phyloP scores from a whole-genome alignment of 192 early-diverging fungal species.

The Coemansia sp. region DNA sequence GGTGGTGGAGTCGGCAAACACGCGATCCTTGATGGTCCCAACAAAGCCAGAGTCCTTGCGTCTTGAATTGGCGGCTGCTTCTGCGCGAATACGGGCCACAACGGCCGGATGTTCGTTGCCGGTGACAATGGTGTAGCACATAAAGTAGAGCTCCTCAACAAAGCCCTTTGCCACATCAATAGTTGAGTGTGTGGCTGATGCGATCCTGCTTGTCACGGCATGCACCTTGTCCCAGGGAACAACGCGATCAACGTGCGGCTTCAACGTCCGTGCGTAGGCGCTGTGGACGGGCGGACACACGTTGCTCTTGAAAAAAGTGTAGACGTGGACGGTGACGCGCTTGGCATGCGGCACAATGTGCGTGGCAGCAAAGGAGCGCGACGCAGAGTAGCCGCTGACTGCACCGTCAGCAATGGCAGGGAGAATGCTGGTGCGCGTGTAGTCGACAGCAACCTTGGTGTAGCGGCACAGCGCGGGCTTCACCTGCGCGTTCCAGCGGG shows the following conservation, averaged over 20 bases:
- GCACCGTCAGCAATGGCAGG: conserved; percentile 41
- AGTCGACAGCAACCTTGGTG: conserved; percentile 24
- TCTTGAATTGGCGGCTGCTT: not conserved
- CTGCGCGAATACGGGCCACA: conserved; percentile 10
- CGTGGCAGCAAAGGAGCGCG: conserved; percentile 24
- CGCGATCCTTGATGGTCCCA: conserved; percentile 4
- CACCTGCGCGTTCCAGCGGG: conserved; percentile 46
- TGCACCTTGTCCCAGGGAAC: conserved; percentile 52
- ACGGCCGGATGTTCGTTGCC: conserved; percentile 45
- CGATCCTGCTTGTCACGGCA: not conserved
- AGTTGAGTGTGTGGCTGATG: not conserved
- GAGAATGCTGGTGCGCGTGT: conserved; percentile 33
- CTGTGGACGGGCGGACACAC: conserved; percentile 30
- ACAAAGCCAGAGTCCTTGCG: conserved; percentile 14
- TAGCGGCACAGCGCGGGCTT: conserved; percentile 35
- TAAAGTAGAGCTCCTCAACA: conserved; percentile 47
- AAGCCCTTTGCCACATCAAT: conserved; percentile 16
- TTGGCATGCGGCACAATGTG: conserved; percentile 40
- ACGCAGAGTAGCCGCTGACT: not conserved
- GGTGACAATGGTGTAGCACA: conserved; percentile 48
- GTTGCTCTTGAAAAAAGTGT: conserved; percentile 19
- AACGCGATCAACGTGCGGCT: conserved; percentile 43
- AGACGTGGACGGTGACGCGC: conserved; percentile 17
- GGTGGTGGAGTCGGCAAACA: not conserved
- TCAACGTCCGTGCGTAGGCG: conserved; percentile 28